Evolutionary conservation across 371 early-diverging fungal genomes (phyloP), one percentile per base, ranked within the genome.

Genomic region (Rhizomucor pusillus): DNA sequence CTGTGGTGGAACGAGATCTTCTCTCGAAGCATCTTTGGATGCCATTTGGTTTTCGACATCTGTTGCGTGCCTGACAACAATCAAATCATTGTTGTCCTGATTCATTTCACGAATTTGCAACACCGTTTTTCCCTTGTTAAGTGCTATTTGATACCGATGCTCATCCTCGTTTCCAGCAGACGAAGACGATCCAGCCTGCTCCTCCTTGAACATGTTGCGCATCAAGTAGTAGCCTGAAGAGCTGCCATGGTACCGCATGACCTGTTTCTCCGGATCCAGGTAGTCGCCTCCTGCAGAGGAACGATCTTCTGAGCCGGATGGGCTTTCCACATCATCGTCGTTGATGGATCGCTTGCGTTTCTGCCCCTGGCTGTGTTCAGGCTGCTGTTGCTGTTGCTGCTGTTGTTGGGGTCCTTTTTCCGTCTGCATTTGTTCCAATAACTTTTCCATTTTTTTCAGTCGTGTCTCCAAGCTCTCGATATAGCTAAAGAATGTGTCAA

Each of bases 151-250:
- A 16, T 22, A 6, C n/a, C 24, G 43, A 7, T 16, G 18, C 14
- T 25, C 20, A 43, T 10, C 33, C 19, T 23, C 4, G 45, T 29
- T n/a, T 45, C 9, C 37, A 37, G 18, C 14, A n/a, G 13, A 35
- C n/a, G 5, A 5, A 33, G 33, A n/a, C 13, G 34, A 6, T 54
- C 41, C 29, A 29, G 29, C 29, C 29, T 29, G 29, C 5, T 7
- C 29, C 7, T 29, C 29, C 29, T 29, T 29, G 29, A 53, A 18
- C 44, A 72, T 62, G 16, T 75, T 62, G 1, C 64, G 58, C 29
- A 71, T 65, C 1, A 77, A 50, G 55, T 77, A 71, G 47, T 63
- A 71, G 6, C 77, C 77, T 10, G 77, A 73, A 1, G 77, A 77
- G 29, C 77, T 77, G 7, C 77, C 77, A 5, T 65, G 71, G 22